Percentiles rank a stretch among this genome's conserved stretches.
Conservation (phyloP, 805 yeast species). For the Pichia rugopelliculosa region DNA sequence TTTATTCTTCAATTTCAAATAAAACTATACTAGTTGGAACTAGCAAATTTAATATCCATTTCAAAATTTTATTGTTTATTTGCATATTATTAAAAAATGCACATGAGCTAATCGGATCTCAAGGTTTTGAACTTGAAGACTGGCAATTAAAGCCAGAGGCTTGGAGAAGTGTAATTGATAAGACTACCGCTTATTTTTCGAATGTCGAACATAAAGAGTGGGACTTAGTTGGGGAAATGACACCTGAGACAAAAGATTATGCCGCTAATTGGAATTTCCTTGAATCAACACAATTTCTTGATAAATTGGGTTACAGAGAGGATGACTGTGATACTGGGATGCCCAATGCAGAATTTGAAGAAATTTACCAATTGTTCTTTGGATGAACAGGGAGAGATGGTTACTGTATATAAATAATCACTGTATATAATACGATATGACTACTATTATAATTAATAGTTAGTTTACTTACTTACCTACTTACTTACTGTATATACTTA, state of each 20-base stretch:
- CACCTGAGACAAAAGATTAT: neutral
- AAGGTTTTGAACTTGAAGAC: neutral
- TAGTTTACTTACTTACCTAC: too few relatives aligned
- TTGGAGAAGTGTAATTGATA: slow-evolving; percentile 7
- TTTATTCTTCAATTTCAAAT: slow-evolving; percentile 9
- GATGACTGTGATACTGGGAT: neutral
- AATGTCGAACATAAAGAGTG: neutral
- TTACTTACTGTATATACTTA: too few relatives aligned
- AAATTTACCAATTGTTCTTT: neutral
- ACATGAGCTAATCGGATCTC: neutral
- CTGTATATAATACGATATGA: neutral
- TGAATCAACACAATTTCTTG: neutral
- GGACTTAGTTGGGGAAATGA: neutral
- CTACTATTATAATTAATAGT: neutral
- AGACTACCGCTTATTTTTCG: slow-evolving; percentile 1
- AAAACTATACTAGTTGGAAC: slow-evolving; percentile 5
- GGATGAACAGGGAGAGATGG: too few relatives aligned
- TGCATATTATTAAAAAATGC: slow-evolving; percentile 15
- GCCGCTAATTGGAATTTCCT: slow-evolving; percentile 3
- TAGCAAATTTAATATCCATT: slow-evolving; percentile 15
- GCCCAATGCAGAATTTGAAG: neutral
- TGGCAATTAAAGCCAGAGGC: neutral
- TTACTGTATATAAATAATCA: neutral
- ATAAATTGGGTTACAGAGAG: neutral
- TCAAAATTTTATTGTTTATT: slow-evolving; percentile 15